phyloP scores from a whole-genome alignment of 306 rosid genomes.

The Dicorynia guianensis region DNA sequence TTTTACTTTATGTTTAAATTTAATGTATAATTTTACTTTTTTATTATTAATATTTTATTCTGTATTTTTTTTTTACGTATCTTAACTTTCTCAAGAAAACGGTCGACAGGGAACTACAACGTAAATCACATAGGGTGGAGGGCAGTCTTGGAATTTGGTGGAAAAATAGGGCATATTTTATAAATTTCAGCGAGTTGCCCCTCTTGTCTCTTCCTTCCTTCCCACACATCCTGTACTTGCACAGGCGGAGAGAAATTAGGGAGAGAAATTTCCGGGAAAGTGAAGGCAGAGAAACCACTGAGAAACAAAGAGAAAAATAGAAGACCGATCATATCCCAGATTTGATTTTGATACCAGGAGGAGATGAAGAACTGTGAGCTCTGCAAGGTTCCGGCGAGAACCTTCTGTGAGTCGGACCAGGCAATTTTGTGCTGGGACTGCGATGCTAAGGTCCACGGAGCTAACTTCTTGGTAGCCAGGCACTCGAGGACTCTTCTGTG shows the following conservation, averaged over 20 bases:
- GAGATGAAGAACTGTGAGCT: slow-evolving; percentile 77
- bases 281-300: slow-evolving; percentile 15
- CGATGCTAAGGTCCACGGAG: slow-evolving; percentile 78
- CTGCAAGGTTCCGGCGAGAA: slow-evolving; percentile 65
- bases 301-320: slow-evolving; percentile 3
- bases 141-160: slow-evolving; percentile 44
- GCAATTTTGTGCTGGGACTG: slow-evolving; percentile 85
- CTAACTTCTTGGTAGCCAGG: slow-evolving; percentile 78
- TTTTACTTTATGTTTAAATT: too few species aligned
- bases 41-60: too few species aligned
- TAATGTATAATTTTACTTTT: too few species aligned
- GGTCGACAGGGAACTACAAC: too few species aligned
- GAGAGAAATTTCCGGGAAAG: not conserved
- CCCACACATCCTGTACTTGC: slow-evolving; percentile 26
- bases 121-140: not conserved
- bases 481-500: slow-evolving; percentile 80
- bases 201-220: slow-evolving; percentile 25
- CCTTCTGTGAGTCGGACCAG: slow-evolving; percentile 78
- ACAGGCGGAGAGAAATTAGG: slow-evolving; percentile 45
- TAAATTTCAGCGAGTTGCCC: slow-evolving; percentile 23
- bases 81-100: too few species aligned
- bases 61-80: too few species aligned
- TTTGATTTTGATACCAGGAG: not conserved
- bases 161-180: slow-evolving; percentile 33
- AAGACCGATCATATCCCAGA: not conserved